These are phyloP conservation scores for Leccinum fibrillosum DNA, from an alignment of 768 basidiomycete species.

Conservation along the genomic window DNA sequence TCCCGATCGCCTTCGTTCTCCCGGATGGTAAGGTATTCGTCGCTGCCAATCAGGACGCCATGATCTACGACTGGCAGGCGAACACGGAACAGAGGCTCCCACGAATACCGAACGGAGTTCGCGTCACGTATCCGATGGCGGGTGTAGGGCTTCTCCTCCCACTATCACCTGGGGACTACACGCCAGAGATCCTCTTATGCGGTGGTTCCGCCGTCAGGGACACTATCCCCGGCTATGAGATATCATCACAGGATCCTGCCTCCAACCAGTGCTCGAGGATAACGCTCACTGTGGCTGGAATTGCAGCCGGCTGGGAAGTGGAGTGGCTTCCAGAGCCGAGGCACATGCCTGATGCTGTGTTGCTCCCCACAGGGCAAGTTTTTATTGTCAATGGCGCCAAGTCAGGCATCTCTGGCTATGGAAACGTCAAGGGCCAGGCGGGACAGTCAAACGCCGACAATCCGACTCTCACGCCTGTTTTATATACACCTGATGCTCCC, in stretches of 20 bases:
- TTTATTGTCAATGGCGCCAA: constrained; percentile 75
- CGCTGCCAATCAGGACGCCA: constrained; percentile 75
- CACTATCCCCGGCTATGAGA: constrained; percentile 50
- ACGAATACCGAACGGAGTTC: constrained; percentile 69
- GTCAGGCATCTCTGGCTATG: constrained; percentile 74
- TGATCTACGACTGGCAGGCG: constrained; percentile 72
- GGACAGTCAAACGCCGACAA: constrained; percentile 78
- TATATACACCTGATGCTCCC: constrained; percentile 61
- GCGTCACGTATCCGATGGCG: constrained; percentile 82
- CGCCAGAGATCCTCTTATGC: constrained; percentile 70
- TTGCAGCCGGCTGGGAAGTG: constrained; percentile 65
- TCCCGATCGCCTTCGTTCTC: constrained; percentile 71
- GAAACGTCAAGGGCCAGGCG: constrained; percentile 64
- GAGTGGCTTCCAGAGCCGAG: constrained; percentile 75
- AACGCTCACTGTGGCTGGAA: constrained; percentile 60
- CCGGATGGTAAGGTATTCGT: constrained; percentile 71
- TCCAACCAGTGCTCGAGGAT: constrained; percentile 73
- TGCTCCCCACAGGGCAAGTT: constrained; percentile 73
- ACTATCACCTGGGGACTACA: constrained; percentile 60
- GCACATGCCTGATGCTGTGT: constrained; percentile 76
- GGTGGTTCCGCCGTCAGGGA: constrained; percentile 73
- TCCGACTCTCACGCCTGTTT: constrained; percentile 62
- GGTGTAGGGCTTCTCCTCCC: constrained; percentile 75
- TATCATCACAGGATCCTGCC: constrained; percentile 71
- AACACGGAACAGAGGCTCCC: constrained; percentile 65